Percentiles rank a stretch among this genome's conserved stretches.
These are phyloP conservation scores for Phytophthora ohioensis DNA, from an alignment of 352 stramenopile genomes.

Conservation along the genomic window DNA sequence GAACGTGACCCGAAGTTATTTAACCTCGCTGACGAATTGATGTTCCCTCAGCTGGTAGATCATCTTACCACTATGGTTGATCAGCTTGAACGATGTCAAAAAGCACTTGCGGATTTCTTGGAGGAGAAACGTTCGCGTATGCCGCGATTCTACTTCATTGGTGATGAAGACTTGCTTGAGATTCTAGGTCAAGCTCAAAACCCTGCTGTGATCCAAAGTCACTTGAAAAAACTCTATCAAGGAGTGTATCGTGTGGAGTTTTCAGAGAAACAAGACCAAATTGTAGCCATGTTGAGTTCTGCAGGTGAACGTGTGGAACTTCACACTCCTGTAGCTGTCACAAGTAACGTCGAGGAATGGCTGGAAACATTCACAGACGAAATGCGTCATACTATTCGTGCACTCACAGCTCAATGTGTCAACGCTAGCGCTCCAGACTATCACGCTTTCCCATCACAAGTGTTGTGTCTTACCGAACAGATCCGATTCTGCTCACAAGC, in stretches of 20 bases:
- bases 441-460: slow-evolving; percentile 90
- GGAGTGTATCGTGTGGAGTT: slow-evolving; percentile 94
- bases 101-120: slow-evolving; percentile 94
- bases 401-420: slow-evolving; percentile 82
- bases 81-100: slow-evolving; percentile 95
- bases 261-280: slow-evolving; percentile 80
- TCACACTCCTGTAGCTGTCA: slow-evolving; percentile 86
- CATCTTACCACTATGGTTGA: slow-evolving; percentile 90
- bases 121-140: slow-evolving; percentile 94
- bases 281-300: slow-evolving; percentile 90
- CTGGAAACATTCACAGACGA: slow-evolving; percentile 92
- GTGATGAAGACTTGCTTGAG: slow-evolving; percentile 96
- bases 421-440: slow-evolving; percentile 84
- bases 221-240: slow-evolving; percentile 97
- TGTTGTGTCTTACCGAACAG: slow-evolving; percentile 93
- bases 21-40: slow-evolving; percentile 91
- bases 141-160: slow-evolving; percentile 98
- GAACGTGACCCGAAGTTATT: slow-evolving; percentile 93
- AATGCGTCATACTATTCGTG: slow-evolving; percentile 92
- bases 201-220: slow-evolving; percentile 93
- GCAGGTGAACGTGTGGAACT: slow-evolving; percentile 88
- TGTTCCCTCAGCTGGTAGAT: slow-evolving; percentile 90
- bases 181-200: slow-evolving; percentile 95
- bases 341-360: slow-evolving; percentile 94
- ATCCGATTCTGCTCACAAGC: slow-evolving; percentile 93